Base-by-base conservation (phyloP, 2,329 filamentous ascomycete species). In the Hypoxylon sp. region DNA sequence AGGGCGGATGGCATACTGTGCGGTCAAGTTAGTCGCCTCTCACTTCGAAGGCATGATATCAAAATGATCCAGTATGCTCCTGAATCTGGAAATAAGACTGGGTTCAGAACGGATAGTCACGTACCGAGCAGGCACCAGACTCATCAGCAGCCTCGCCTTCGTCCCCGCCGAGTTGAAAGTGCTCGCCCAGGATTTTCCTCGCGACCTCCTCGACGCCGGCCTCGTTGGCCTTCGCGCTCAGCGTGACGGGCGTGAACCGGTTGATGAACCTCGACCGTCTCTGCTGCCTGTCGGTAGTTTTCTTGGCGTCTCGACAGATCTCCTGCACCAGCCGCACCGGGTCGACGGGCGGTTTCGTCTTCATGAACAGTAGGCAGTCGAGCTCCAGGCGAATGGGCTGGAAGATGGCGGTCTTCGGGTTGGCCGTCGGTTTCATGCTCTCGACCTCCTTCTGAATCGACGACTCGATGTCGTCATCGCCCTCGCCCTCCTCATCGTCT, bases 1-100 rank as follows among this genome's bases (percentile, higher is more conserved):
- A n/a, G 88, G 85, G 40, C 91, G 86, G 65, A 96, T 93, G n/a
- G 90, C 91, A 74, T 92, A 95, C 90, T 94, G 47, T 56, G 37
- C 3, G n/a, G 15, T 60, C 18, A 60, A 21, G 38, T 55, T 49
- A 47, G 66, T 37, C 64, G 52, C 31, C 23, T 21, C 11, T 41
- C 21, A 21, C 17, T 42, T 15, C 26, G 7, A 4, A 2, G 10
- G 15, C 4, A 26, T 24, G 10, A 15, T n/a, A 41, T 17, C 2
- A 33, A 13, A 37, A 18, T 9, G 8, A 26, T 5, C 3, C 18
- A 48, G n/a, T 11, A 1, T 31, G n/a, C n/a, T n/a, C n/a, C n/a
- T n/a, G n/a, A n/a, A n/a, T n/a, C n/a, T n/a, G n/a, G n/a, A n/a
- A n/a, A n/a, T n/a, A n/a, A n/a, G n/a, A n/a, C n/a, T n/a, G n/a